These are phyloP conservation scores for Daedalea quercina DNA, from an alignment of 768 basidiomycete species.

Conservation along the genomic window DNA sequence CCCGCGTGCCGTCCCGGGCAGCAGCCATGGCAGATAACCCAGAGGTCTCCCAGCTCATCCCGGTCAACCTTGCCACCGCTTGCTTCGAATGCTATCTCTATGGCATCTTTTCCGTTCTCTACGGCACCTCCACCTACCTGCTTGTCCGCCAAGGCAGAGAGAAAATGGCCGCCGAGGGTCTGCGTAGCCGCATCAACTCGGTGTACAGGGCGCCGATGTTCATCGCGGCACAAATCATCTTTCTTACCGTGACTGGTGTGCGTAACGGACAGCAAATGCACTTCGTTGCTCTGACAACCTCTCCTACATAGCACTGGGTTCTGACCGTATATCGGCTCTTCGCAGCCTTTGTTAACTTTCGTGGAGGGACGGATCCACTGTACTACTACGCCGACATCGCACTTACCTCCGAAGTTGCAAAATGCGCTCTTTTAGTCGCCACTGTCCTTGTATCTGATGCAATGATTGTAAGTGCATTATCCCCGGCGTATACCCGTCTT, in stretches of 20 bases:
- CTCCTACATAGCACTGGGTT: neutral
- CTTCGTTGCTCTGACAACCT: neutral
- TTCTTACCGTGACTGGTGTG: conserved; percentile 1
- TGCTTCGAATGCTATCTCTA: conserved; percentile 6
- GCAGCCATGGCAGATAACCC: neutral
- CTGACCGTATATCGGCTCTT: neutral
- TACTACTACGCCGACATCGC: neutral
- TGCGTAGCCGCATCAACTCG: neutral
- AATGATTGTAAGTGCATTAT: neutral
- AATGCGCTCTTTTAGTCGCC: neutral
- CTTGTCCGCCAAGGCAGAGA: neutral
- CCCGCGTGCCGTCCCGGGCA: neutral
- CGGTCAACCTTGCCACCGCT: conserved; percentile 2
- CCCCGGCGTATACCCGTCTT: neutral
- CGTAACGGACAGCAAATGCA: neutral
- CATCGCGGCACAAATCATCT: neutral
- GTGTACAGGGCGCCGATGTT: conserved; percentile 1
- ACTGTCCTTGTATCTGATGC: neutral
- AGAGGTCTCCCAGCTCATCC: neutral
- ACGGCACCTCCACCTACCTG: neutral
- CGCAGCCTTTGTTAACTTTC: conserved; percentile 1
- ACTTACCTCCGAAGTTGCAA: neutral
- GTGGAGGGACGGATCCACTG: neutral
- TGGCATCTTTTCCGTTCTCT: conserved; percentile 5
- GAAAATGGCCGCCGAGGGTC: neutral